Base-by-base conservation (phyloP, 352 stramenopile genomes). In the Phytophthora melonis region DNA sequence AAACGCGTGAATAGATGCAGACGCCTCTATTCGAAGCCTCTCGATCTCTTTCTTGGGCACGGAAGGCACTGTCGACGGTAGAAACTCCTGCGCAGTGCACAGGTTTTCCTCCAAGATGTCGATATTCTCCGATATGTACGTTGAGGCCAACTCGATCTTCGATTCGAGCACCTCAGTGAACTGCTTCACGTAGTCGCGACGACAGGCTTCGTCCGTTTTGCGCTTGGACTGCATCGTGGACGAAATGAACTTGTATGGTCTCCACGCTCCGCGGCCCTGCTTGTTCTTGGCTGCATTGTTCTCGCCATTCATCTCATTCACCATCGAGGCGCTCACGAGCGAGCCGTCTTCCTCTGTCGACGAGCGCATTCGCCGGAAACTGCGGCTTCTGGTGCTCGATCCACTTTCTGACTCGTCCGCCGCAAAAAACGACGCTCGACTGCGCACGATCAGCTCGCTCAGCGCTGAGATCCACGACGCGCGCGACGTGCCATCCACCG, bases 371-470 rank as follows among this genome's bases (percentile, higher is more conserved):
- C 82, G 77, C 43, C 82, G 68, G 52, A 89, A 79, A 41, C 68
- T 84, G 19, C 79, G 83, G 23, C 78, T 91, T 45, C 81, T 69
- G 0, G 75, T 77, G 39, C 80, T 89, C 6, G 73, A 79, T 0
- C 71, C 74, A 39, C 69, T 89, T 27, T 93, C 88, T 1, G 86
- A 92, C 23, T 95, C 88, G 47, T 95, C 87, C 1, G 82, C 80
- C 2, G 84, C 88, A 47, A 90, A 84, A 72, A 95, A 95, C 3
- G 88, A 95, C 32, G 78, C 78, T 10, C 88, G 85, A 59, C 81
- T 93, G 21, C 84, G 87, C 16, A 97, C 87, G 57, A 97, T 95
- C 55, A 97, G 76, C 58, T 93, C 85, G 66, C 83, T 95, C 3
- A 97, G 81, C 3, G 90, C 88, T 8, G 84, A 89, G 5, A 97